Percentiles rank a stretch among this genome's conserved stretches.
phyloP scores from a whole-genome alignment of 257 asterid species.

The Schizonepeta tenuifolia region DNA sequence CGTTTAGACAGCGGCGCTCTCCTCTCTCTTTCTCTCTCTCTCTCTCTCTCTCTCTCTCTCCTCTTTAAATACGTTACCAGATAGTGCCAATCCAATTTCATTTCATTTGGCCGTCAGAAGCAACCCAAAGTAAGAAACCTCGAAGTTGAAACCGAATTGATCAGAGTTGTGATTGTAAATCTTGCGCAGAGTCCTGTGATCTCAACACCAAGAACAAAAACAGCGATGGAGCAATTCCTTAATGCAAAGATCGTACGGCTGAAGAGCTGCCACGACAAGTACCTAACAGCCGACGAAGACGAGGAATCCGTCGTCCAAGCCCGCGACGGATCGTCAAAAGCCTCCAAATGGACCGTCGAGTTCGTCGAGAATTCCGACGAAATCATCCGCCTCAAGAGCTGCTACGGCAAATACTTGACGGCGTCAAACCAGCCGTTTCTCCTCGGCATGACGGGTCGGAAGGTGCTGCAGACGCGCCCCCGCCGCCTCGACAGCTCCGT shows the following conservation, averaged over 20 bases:
- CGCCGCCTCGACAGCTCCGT: conserved; percentile 68
- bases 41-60: not conserved
- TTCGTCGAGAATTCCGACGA: conserved; percentile 36
- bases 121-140: not conserved
- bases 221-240: conserved; percentile 63
- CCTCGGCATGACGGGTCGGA: conserved; percentile 78
- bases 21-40: too few species aligned
- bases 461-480: conserved; percentile 63
- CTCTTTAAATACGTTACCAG: not conserved
- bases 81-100: not conserved
- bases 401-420: conserved; percentile 57
- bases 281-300: conserved; percentile 60
- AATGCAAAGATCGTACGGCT: conserved; percentile 62
- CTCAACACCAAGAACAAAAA: conserved; percentile 6
- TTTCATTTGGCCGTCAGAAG: not conserved
- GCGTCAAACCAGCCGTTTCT: conserved; percentile 65
- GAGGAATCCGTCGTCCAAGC: conserved; percentile 60
- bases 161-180: not conserved
- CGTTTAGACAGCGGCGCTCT: conserved; percentile 27
- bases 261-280: conserved; percentile 57
- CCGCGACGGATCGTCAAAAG: conserved; percentile 48
- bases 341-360: conserved; percentile 61
- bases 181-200: conserved; percentile 18
- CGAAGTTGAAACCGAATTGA: not conserved
- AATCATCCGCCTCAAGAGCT: conserved; percentile 56